Base-by-base conservation (phyloP, 495 filamentous ascomycete species). In the Hypoxylon crocopeplum region DNA sequence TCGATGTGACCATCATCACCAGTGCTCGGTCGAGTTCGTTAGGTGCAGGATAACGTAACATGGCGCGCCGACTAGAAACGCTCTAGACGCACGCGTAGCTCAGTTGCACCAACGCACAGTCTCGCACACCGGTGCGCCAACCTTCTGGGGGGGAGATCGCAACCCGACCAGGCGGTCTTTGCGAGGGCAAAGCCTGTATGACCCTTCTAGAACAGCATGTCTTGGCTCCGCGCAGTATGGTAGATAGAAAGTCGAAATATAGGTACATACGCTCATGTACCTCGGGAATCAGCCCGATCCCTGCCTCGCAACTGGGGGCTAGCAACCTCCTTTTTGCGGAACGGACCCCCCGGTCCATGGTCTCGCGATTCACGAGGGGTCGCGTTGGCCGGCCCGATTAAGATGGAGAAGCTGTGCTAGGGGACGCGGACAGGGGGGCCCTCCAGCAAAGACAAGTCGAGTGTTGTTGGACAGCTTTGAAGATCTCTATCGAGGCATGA, bases 201-300 rank as follows among this genome's bases (percentile, higher is more conserved):
- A 58, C 42, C 37, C 37, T 64, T 64, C 60, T 50, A 64, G 60
- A 64, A 64, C 60, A 53, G 49, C 20, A 30, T 55, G 54, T 64
- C 60, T 64, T 55, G 39, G 54, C 48, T 47, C 22, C 13, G 24
- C 10, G 38, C 16, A 16, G 32, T 19, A 30, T 15, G 21, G n/a
- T 7, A 2, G 36, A 25, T 27, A 17, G 16, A 25, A 22, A 19
- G 57, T 37, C 15, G 22, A 12, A 13, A 41, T 27, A n/a, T n/a
- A 32, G 13, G 10, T 36, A 42, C 19, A 17, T 29, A 22, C 11
- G 7, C 37, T 24, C n/a, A 32, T 25, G 39, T 27, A 30, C 29
- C 21, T 27, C 24, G 32, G 40, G 40, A 27, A 38, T 41, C 45
- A 61, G 44, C 19, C 47, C 52, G 59, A 62, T 41, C 59, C 59